These are phyloP conservation scores for Mycena leptocephala DNA, from an alignment of 768 basidiomycete genomes.

Conservation along the genomic window DNA sequence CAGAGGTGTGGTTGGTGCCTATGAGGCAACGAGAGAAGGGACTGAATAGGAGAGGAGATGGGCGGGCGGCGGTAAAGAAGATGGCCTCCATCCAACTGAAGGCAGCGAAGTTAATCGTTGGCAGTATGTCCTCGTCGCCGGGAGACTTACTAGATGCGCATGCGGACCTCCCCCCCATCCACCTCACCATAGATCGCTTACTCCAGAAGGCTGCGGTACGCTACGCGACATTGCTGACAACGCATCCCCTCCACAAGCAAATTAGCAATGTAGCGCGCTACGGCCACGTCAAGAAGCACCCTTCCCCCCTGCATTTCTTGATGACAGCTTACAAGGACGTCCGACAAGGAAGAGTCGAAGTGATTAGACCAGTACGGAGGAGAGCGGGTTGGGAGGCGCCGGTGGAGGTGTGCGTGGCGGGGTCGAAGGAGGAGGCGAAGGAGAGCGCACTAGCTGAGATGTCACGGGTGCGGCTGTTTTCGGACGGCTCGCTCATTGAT, in stretches of 20 bases:
- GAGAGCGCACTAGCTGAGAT: background rate
- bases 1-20: conserved; percentile 33
- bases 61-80: background rate
- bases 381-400: background rate
- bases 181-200: conserved; percentile 19
- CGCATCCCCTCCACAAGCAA: conserved; percentile 37
- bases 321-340: background rate
- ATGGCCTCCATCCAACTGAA: background rate
- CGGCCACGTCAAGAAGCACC: conserved; percentile 22
- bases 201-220: conserved; percentile 35
- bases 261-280: background rate
- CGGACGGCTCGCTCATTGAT: background rate
- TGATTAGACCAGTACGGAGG: conserved; percentile 13
- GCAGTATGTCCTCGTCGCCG: background rate
- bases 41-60: background rate
- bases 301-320: conserved; percentile 26
- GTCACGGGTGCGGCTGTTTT: background rate
- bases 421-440: background rate
- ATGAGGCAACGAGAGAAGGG: background rate
- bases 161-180: conserved; percentile 28
- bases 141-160: conserved; percentile 39
- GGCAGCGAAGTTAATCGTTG: background rate
- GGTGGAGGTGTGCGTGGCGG: conserved; percentile 4
- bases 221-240: conserved; percentile 36
- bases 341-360: conserved; percentile 4